Conservation (phyloP, 2,329 filamentous ascomycete species). For the Paecilomyces sp. region DNA sequence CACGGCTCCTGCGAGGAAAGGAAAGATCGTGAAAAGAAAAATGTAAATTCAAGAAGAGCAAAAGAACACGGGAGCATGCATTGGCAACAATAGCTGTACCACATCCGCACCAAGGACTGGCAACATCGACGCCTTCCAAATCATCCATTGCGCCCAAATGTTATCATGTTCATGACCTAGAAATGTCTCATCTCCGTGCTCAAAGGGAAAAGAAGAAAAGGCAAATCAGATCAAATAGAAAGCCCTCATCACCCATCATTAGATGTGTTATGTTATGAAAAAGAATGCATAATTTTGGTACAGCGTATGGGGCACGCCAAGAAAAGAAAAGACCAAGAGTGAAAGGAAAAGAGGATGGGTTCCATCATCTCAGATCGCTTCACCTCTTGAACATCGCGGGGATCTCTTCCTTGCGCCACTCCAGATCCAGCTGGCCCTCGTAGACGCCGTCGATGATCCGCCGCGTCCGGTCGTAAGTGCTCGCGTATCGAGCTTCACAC, state of each 20-base stretch:
- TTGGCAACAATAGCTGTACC: neutral
- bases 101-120: neutral
- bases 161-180: neutral
- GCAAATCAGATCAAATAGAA: neutral
- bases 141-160: neutral
- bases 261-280: neutral
- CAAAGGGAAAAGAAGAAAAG: neutral
- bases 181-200: neutral
- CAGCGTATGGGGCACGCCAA: neutral
- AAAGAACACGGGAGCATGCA: neutral
- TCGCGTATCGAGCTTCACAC: constrained; percentile 51
- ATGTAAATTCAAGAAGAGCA: neutral
- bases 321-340: neutral
- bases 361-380: constrained; percentile 2
- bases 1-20: too few relatives aligned
- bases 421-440: constrained; percentile 39
- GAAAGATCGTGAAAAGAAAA: neutral
- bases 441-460: constrained; percentile 39
- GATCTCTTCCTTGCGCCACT: constrained; percentile 42
- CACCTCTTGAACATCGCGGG: constrained; percentile 35
- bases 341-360: neutral
- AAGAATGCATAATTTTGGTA: neutral
- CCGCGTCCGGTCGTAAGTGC: constrained; percentile 45
- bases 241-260: neutral
- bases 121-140: neutral